Evolutionary conservation across 768 basidiomycete genomes (phyloP), one percentile per base, ranked within the genome.

Genomic region (Termitomyces sp.): DNA sequence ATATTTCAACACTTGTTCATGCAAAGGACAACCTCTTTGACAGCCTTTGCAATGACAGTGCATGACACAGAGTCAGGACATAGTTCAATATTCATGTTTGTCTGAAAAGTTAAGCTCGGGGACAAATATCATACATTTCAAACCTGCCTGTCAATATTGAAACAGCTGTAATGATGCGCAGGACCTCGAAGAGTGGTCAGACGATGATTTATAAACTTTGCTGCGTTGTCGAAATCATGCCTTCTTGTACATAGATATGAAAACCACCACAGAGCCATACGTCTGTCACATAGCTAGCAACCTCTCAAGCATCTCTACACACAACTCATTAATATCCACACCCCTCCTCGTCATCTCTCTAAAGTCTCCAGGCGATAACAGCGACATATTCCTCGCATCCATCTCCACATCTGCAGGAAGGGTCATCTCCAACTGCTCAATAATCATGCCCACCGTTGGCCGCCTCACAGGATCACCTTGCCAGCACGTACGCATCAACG

Each of bases 321-420:
- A 17, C 53, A 46, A 15, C 7, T 46, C 53, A 19, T 34, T 15
- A 14, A 3, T 26, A 2, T 37, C 53, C 24, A 11, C 8, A 58
- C 15, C n/a, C 62, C 34, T 35, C 55, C 55, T 38, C 19, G 21
- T 37, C 37, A 42, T 26, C 51, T 52, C 56, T 37, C 56, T 43
- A 24, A 57, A 57, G 21, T 32, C 42, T 5, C n/a, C 44, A 5
- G 55, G 44, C 12, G 38, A 17, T 10, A 56, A 21, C 8, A 28
- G 2, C 21, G 17, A 7, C 17, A 24, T 32, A 5, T 12, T 22
- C 10, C 22, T 15, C 22, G 3, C 21, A 24, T 45, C 35, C 53
- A 41, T 43, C 12, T 37, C 40, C n/a, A 19, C 14, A 15, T n/a
- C 24, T 12, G 12, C 14, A 6, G 35, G 42, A 1, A 54, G 42